A percentile compares a stretch with the other conserved stretches of the same genome.
Evolutionary conservation across 768 basidiomycete genomes (phyloP).

Genomic region (Clavaria fumosa): DNA sequence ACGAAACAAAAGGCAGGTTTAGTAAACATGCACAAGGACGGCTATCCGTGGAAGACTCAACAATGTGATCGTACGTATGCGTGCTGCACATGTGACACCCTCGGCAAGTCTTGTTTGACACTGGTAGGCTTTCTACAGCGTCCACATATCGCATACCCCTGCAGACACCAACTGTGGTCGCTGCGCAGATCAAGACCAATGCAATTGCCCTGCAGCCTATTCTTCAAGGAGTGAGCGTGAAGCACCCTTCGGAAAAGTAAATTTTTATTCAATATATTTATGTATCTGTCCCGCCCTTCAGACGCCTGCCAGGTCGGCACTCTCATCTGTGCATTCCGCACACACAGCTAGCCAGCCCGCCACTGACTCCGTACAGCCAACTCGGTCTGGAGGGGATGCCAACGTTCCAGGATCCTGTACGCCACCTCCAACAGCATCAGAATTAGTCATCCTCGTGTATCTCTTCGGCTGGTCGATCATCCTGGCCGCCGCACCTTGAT

Average conservation of each 20-base stretch:
- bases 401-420: conserved; percentile 1
- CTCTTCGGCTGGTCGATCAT: conserved; percentile 38
- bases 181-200: conserved; percentile 39
- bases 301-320: conserved; percentile 36
- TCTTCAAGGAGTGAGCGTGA: conserved; percentile 38
- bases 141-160: conserved; percentile 66
- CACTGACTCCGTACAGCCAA: conserved; percentile 3
- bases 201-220: conserved; percentile 39
- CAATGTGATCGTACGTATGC: conserved; percentile 59
- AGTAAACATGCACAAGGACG: conserved; percentile 59
- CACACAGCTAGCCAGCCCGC: conserved; percentile 7
- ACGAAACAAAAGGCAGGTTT: conserved; percentile 58
- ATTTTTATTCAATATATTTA: not conserved
- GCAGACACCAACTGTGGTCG: conserved; percentile 45
- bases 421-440: conserved; percentile 17
- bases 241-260: too few species aligned
- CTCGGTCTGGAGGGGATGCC: too few species aligned
- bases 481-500: conserved; percentile 19
- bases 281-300: conserved; percentile 15
- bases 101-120: not conserved
- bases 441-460: conserved; percentile 28
- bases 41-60: conserved; percentile 70
- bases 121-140: conserved; percentile 19
- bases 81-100: too few species aligned
- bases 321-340: conserved; percentile 23